Evolutionary conservation across 1,139 yeast genomes (phyloP), one percentile per base, ranked within the genome.

Genomic region (Pichia sp.): DNA sequence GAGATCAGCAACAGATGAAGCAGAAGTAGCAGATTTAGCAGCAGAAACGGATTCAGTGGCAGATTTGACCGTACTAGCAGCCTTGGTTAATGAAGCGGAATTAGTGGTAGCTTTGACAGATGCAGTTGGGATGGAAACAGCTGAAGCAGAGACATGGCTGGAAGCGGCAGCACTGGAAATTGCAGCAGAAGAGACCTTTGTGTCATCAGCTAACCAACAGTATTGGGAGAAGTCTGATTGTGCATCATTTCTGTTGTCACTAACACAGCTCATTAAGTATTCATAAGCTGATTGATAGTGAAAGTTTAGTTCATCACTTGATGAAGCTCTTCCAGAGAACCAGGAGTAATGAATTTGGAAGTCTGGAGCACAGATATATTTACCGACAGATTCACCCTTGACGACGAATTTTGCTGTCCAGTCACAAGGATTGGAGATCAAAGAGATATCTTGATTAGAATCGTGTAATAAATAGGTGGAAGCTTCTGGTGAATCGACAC

Each of bases 291-390:
- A 32, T 8, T 46, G 27, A 41, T 60, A 60, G 3, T 36, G 27
- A 59, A 64, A 57, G 5, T 39, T 23, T 2, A 46, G 37, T 23
- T 48, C 43, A 26, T 46, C 42, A 11, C 38, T 23, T 3, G 42
- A 39, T 2, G 49, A 42, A 23, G 56, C 59, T n/a, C 39, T 41
- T 7, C 55, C 56, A 1, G 56, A 49, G 29, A 54, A 49, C 58
- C 64, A 62, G 31, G 62, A 62, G 43, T 54, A 61, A 42, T 62
- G 64, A 44, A 62, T 54, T 50, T 57, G 60, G 52, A 59, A 61
- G 6, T 50, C 39, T 23, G 59, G 58, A 46, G 59, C 53, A 52
- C 64, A 57, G 4, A 55, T 46, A n/a, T 43, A 33, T 36, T 47
- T 42, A n/a, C 44, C 47, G 5, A 31, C 37, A 9, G 47, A 39